Evolutionary conservation across 2,329 filamentous ascomycete genomes (phyloP).

Genomic region (Cladobotryum mycophilum): DNA sequence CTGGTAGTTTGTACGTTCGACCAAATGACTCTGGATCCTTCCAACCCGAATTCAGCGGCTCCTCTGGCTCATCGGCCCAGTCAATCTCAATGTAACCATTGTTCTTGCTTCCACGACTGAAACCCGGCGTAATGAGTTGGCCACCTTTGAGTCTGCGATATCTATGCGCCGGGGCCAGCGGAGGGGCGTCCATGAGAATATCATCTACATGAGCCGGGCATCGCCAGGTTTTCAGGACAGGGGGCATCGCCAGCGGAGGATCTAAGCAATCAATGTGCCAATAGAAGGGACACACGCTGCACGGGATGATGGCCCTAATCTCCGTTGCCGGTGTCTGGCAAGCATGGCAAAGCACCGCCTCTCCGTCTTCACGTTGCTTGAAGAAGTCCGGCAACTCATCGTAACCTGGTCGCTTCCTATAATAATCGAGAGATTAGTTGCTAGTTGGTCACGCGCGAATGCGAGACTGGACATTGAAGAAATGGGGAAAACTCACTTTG

Average conservation of each 20-base stretch:
- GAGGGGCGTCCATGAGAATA: conserved; percentile 55
- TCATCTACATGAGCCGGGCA: conserved; percentile 85
- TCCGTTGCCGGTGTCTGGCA: conserved; percentile 62
- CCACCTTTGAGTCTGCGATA: conserved; percentile 55
- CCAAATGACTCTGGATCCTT: conserved; percentile 56
- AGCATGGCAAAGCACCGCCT: conserved; percentile 67
- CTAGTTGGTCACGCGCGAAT: not conserved
- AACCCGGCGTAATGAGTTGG: conserved; percentile 44
- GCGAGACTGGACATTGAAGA: not conserved
- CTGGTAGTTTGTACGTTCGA: conserved; percentile 57
- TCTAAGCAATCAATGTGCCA: conserved; percentile 95
- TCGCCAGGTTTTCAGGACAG: conserved; percentile 71
- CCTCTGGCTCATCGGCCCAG: conserved; percentile 50
- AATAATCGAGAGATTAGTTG: conserved; percentile 2
- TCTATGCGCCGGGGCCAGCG: conserved; percentile 54
- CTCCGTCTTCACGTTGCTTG: conserved; percentile 68
- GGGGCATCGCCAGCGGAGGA: conserved; percentile 73
- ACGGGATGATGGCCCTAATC: conserved; percentile 70
- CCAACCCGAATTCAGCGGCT: conserved; percentile 50
- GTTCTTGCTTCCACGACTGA: conserved; percentile 60
- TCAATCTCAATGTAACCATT: conserved; percentile 68
- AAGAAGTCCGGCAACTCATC: conserved; percentile 62
- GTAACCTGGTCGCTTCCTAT: conserved; percentile 46
- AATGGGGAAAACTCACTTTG: conserved; percentile 51
- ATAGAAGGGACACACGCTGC: conserved; percentile 71